These are phyloP conservation scores for Ceratobasidium sp. DNA, from an alignment of 1,284 basidiomycete species.

Conservation along the genomic window DNA sequence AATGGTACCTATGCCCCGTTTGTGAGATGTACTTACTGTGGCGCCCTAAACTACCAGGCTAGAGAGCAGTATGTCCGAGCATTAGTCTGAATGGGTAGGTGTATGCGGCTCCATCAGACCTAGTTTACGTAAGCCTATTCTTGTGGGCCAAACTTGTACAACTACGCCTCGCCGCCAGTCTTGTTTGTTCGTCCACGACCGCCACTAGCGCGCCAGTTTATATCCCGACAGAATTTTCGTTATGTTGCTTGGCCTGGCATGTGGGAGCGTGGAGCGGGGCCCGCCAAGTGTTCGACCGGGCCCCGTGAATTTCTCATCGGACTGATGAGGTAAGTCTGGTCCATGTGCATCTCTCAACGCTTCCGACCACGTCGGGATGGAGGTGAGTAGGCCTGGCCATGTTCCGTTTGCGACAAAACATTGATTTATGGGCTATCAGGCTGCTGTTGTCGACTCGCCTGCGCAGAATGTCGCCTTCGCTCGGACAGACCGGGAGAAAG, in stretches of 20 bases:
- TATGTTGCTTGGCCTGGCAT: background rate
- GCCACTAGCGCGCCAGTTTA: no score
- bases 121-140: no score
- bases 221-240: background rate
- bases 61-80: no score
- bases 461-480: background rate
- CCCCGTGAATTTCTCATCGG: conserved; percentile 8
- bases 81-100: no score
- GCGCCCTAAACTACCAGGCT: no score
- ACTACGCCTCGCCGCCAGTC: no score
- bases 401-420: background rate
- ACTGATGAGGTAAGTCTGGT: background rate
- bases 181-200: no score
- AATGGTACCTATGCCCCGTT: no score
- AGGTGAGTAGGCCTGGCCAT: background rate
- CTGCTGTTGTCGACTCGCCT: background rate
- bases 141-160: no score
- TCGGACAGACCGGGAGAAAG: background rate
- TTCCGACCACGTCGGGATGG: conserved; percentile 15
- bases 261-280: background rate
- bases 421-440: background rate
- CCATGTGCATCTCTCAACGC: background rate
- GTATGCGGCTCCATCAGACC: no score
- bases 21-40: no score
- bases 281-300: conserved; percentile 11